Conservation (phyloP, 2,329 filamentous ascomycete species). For the Aspergillus novofumigatus region DNA sequence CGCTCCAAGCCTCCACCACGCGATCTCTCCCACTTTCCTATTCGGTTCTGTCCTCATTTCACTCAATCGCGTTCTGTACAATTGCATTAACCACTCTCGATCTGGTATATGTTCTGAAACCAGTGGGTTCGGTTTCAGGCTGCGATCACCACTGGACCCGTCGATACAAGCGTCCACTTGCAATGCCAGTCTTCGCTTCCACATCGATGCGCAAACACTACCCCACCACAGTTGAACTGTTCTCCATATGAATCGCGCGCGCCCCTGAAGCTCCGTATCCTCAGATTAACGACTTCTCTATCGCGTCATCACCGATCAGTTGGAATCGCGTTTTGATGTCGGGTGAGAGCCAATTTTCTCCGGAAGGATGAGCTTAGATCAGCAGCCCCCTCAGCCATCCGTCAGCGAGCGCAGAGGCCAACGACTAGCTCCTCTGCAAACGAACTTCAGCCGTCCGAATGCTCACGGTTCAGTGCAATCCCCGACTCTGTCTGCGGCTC, state of each 20-base stretch:
- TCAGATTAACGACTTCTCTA: not conserved
- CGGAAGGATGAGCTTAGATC: slow-evolving; percentile 15
- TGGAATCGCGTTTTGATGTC: not conserved
- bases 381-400: slow-evolving; percentile 19
- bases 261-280: not conserved
- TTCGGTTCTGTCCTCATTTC: not conserved
- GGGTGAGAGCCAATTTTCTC: not conserved
- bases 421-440: slow-evolving; percentile 34
- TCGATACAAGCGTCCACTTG: not conserved
- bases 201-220: not conserved
- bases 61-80: not conserved
- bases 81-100: not conserved
- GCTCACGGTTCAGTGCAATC: slow-evolving; percentile 8
- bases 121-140: not conserved
- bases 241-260: not conserved
- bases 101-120: not conserved
- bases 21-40: not conserved
- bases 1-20: not conserved
- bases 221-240: not conserved
- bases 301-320: not conserved
- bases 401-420: slow-evolving; percentile 37
- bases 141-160: not conserved
- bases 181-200: not conserved
- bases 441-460: slow-evolving; percentile 32
- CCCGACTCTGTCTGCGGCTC: not conserved